Evolutionary conservation across 495 filamentous ascomycete species (phyloP).

Genomic region (Penicillium antarcticum): DNA sequence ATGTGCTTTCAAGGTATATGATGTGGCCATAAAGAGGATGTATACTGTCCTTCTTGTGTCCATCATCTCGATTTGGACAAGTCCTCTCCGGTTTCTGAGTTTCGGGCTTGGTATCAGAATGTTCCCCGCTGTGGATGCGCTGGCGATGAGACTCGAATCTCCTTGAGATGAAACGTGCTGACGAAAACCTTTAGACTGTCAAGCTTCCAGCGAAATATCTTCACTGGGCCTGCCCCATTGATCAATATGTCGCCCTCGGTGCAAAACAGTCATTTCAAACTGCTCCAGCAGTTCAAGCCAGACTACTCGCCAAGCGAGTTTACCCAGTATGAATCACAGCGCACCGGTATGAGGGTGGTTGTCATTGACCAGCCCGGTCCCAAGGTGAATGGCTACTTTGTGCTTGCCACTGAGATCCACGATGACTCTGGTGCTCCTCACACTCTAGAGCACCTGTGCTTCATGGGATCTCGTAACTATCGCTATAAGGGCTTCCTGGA

Average conservation of each 20-base stretch:
- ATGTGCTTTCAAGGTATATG: conserved; percentile 3
- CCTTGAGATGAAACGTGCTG: conserved; percentile 5
- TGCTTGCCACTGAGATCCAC: conserved; percentile 94
- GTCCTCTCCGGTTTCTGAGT: neutral
- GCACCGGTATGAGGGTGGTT: conserved; percentile 90
- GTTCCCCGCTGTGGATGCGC: neutral
- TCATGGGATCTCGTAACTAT: conserved; percentile 97
- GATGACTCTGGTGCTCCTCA: conserved; percentile 96
- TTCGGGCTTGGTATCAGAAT: neutral
- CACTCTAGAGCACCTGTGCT: conserved; percentile 92
- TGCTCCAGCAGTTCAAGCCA: conserved; percentile 76
- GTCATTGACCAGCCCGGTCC: conserved; percentile 90
- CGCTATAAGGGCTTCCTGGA: conserved; percentile 92
- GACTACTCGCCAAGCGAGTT: conserved; percentile 85
- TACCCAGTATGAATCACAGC: conserved; percentile 81
- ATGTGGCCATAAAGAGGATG: neutral
- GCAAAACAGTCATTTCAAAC: conserved; percentile 63
- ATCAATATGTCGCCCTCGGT: conserved; percentile 36
- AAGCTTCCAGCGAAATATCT: conserved; percentile 21
- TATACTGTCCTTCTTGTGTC: neutral
- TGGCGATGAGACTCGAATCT: neutral
- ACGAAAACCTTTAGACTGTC: conserved; percentile 12
- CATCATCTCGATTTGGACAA: neutral
- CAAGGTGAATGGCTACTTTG: conserved; percentile 91
- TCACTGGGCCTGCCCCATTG: conserved; percentile 22